Percentiles rank a stretch among this genome's conserved stretches.
These are phyloP conservation scores for Raphanus sativus DNA, from an alignment of 345 rosid species.

Conservation along the genomic window DNA sequence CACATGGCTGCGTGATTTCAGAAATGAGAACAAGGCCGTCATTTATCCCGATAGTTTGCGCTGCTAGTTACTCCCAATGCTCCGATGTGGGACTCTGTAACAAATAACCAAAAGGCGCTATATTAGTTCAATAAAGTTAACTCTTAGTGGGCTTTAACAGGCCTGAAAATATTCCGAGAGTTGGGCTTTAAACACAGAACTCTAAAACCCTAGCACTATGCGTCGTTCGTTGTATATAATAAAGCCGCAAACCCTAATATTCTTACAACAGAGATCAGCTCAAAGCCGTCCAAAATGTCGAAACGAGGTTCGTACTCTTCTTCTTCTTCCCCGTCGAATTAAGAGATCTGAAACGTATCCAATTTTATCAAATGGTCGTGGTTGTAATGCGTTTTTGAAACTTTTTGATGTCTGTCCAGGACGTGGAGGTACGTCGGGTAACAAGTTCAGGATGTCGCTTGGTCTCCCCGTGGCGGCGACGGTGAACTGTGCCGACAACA, in stretches of 20 bases:
- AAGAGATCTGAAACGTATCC: neutral
- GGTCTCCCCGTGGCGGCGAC: constrained; percentile 99
- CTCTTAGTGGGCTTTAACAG: neutral
- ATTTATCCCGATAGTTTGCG: neutral
- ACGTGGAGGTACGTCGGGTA: constrained; percentile 93
- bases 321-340: too few species aligned
- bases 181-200: constrained; percentile 1
- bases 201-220: neutral
- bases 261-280: neutral
- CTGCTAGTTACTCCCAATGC: neutral
- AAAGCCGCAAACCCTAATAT: constrained; percentile 27
- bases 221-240: neutral
- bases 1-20: constrained; percentile 20
- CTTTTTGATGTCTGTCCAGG: constrained; percentile 38
- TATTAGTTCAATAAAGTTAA: neutral
- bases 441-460: constrained; percentile 94
- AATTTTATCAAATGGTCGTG: neutral
- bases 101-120: neutral
- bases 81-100: neutral
- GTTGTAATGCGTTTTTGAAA: too few species aligned
- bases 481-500: constrained; percentile 96
- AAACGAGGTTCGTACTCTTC: constrained; percentile 60
- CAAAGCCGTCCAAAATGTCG: constrained; percentile 66
- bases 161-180: neutral
- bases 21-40: neutral